Percentiles rank a stretch among this genome's conserved stretches.
phyloP scores from a whole-genome alignment of 2,329 filamentous ascomycete species.

The Aspergillus viridinutans region DNA sequence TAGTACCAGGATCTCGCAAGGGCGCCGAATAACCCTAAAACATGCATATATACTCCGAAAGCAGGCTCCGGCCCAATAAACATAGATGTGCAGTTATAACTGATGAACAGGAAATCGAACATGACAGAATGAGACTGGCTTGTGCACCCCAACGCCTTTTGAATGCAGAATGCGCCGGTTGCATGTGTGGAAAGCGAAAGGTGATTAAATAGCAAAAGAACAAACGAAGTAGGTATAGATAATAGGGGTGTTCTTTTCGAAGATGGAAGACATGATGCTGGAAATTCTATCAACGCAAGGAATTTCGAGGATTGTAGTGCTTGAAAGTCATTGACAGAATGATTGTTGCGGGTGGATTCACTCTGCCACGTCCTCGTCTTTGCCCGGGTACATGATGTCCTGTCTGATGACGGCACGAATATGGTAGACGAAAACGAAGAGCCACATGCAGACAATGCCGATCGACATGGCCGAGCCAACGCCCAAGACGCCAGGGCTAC shows the following conservation, averaged over 20 bases:
- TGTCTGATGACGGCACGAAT: slow-evolving; percentile 48
- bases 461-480: slow-evolving; percentile 55
- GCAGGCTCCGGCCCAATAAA: neutral
- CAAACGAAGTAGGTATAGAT: too few species aligned
- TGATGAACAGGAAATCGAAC: neutral
- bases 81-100: neutral
- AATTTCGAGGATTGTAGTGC: neutral
- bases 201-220: too few species aligned
- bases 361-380: slow-evolving; percentile 52
- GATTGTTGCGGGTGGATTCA: slow-evolving; percentile 7
- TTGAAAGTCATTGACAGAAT: neutral
- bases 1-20: neutral
- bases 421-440: slow-evolving; percentile 49
- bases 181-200: neutral
- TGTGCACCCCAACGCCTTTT: neutral
- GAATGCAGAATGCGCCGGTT: neutral
- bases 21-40: neutral
- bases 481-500: slow-evolving; percentile 51
- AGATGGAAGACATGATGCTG: neutral
- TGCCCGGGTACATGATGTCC: slow-evolving; percentile 57
- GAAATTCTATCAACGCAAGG: neutral
- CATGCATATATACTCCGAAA: neutral
- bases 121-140: neutral
- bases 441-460: slow-evolving; percentile 52
- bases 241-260: neutral